A percentile compares a stretch with the other conserved stretches of the same genome.
Evolutionary conservation across 2,329 filamentous ascomycete species (phyloP).

Genomic region (Alternaria hordeiaustralica): DNA sequence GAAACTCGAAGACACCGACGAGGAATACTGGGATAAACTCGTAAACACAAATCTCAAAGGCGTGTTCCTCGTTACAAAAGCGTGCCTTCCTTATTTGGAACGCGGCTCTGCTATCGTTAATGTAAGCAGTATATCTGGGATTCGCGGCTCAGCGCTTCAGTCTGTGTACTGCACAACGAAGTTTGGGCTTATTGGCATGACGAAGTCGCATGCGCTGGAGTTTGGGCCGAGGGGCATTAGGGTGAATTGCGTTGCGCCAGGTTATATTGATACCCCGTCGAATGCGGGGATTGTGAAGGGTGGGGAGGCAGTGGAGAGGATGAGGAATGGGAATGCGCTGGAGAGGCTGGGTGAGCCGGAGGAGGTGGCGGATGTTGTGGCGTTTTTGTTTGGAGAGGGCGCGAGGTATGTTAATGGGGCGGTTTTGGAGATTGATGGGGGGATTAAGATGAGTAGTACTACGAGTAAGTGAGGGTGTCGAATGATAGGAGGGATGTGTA

Average conservation of each 20-base stretch:
- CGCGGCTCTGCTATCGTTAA: conserved; percentile 36
- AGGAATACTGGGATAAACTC: conserved; percentile 58
- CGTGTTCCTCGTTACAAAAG: conserved; percentile 54
- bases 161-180: conserved; percentile 46
- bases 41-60: conserved; percentile 56
- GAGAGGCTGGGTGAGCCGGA: conserved; percentile 54
- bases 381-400: conserved; percentile 56
- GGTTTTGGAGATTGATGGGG: conserved; percentile 58
- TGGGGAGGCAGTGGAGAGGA: conserved; percentile 51
- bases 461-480: conserved; percentile 23
- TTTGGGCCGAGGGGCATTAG: conserved; percentile 40
- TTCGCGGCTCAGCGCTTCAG: conserved; percentile 34
- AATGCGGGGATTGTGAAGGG: conserved; percentile 60
- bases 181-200: conserved; percentile 45
- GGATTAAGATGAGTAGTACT: conserved; percentile 41
- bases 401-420: conserved; percentile 56
- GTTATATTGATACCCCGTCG: conserved; percentile 56
- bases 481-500: neutral
- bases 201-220: conserved; percentile 42
- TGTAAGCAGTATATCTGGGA: conserved; percentile 34
- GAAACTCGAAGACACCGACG: conserved; percentile 49
- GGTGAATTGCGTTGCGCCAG: conserved; percentile 44
- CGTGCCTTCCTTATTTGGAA: conserved; percentile 47
- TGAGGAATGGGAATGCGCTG: conserved; percentile 50
- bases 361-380: conserved; percentile 59